phyloP scores from a whole-genome alignment of 495 filamentous ascomycete species.

The Neurospora sublineolata region DNA sequence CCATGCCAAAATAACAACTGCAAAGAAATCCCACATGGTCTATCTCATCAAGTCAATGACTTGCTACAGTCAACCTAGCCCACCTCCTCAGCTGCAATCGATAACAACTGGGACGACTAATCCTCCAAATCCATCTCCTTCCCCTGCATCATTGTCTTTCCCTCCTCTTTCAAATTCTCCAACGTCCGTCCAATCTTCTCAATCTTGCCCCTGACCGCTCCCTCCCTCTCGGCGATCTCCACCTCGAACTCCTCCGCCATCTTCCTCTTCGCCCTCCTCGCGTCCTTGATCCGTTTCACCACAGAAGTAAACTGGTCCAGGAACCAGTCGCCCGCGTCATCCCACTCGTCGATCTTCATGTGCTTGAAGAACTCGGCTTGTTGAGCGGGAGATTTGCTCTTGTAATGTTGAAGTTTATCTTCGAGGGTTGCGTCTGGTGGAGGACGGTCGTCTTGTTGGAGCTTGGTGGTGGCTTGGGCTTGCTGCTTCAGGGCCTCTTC shows the following conservation, averaged over 20 bases:
- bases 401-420: slow-evolving; percentile 34
- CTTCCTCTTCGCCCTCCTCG: slow-evolving; percentile 53
- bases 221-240: slow-evolving; percentile 44
- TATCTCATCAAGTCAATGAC: neutral
- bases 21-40: neutral
- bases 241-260: slow-evolving; percentile 56
- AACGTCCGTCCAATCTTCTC: slow-evolving; percentile 42
- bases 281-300: slow-evolving; percentile 49
- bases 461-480: slow-evolving; percentile 1
- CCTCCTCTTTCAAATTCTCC: slow-evolving; percentile 41
- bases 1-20: neutral
- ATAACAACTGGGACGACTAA: slow-evolving; percentile 4
- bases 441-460: neutral
- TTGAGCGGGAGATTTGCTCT: slow-evolving; percentile 26
- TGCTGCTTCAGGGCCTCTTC: slow-evolving; percentile 18
- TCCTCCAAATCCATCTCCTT: slow-evolving; percentile 33
- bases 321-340: slow-evolving; percentile 72
- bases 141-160: slow-evolving; percentile 43
- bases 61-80: neutral
- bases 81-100: neutral
- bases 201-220: slow-evolving; percentile 43
- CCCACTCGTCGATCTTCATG: slow-evolving; percentile 63
- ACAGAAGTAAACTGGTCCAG: slow-evolving; percentile 55
- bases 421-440: slow-evolving; percentile 17
- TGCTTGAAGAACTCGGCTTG: slow-evolving; percentile 53